Evolutionary conservation across 371 early-diverging fungal genomes (phyloP).

Genomic region (Apophysomyces elegans): DNA sequence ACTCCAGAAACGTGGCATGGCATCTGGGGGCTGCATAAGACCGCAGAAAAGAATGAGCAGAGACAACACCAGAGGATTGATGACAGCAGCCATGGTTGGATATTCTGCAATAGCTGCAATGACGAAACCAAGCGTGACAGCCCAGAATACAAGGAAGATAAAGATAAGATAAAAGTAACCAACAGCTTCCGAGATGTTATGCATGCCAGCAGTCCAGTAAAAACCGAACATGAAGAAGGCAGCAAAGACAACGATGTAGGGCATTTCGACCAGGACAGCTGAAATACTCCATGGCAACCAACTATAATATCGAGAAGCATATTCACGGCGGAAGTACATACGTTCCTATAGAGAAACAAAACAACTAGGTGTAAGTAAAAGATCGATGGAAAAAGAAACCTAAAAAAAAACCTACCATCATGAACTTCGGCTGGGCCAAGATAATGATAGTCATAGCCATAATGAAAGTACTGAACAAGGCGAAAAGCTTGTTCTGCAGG

Average conservation of each 20-base stretch:
- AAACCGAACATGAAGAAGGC: constrained; percentile 58
- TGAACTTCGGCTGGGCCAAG: constrained; percentile 68
- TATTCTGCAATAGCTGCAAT: constrained; percentile 65
- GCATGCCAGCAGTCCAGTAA: constrained; percentile 69
- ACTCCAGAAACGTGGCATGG: constrained; percentile 73
- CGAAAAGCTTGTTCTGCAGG: constrained; percentile 68
- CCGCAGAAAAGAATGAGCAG: constrained; percentile 67
- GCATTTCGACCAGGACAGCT: constrained; percentile 55
- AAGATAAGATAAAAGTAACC: constrained; percentile 62
- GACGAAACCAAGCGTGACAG: constrained; percentile 65
- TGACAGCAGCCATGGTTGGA: constrained; percentile 58
- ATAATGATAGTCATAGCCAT: constrained; percentile 66
- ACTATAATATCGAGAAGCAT: constrained; percentile 69
- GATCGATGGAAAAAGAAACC: too few species aligned
- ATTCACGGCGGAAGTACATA: constrained; percentile 68
- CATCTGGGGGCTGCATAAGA: constrained; percentile 54
- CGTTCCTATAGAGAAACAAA: constrained; percentile 63
- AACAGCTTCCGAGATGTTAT: constrained; percentile 40
- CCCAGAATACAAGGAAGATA: constrained; percentile 54
- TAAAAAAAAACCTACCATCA: constrained; percentile 27
- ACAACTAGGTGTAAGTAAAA: constrained; percentile 39
- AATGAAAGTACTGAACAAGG: constrained; percentile 66
- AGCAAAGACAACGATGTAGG: constrained; percentile 54
- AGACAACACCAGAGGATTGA: constrained; percentile 66
- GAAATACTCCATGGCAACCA: constrained; percentile 64